Conservation (phyloP, 2,329 filamentous ascomycete species). For the Penicillium decumbens region DNA sequence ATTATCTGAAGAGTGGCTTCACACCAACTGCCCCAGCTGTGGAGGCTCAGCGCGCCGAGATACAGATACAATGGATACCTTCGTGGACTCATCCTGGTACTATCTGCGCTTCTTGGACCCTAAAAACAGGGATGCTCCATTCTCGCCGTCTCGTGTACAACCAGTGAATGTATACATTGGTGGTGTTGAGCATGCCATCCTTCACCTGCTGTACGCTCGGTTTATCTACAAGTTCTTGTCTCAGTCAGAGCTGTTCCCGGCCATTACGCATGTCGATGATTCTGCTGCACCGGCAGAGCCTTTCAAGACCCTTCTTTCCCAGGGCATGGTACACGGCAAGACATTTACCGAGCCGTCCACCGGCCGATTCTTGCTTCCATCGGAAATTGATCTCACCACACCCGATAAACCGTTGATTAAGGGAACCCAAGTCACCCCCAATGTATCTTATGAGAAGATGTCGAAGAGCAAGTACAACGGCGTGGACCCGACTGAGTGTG, state of each 20-base stretch:
- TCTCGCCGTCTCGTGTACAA: slow-evolving; percentile 56
- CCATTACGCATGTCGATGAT: slow-evolving; percentile 34
- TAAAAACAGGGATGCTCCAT: slow-evolving; percentile 57
- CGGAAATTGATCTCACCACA: slow-evolving; percentile 64
- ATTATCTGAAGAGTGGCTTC: slow-evolving; percentile 65
- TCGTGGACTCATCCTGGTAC: slow-evolving; percentile 95
- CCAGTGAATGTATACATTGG: slow-evolving; percentile 87
- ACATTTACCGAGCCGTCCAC: slow-evolving; percentile 71
- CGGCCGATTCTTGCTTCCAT: slow-evolving; percentile 70
- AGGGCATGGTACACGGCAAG: slow-evolving; percentile 90
- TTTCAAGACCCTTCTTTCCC: slow-evolving; percentile 75
- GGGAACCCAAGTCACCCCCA: slow-evolving; percentile 55
- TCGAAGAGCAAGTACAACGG: slow-evolving; percentile 93
- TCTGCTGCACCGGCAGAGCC: slow-evolving; percentile 57
- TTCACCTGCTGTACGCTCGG: slow-evolving; percentile 81
- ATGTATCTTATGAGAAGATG: slow-evolving; percentile 80
- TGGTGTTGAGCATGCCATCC: slow-evolving; percentile 83
- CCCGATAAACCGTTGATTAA: slow-evolving; percentile 57
- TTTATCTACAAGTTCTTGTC: slow-evolving; percentile 87
- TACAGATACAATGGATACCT: slow-evolving; percentile 94
- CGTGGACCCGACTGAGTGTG: slow-evolving; percentile 71
- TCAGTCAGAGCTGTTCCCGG: slow-evolving; percentile 42
- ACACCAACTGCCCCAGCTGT: slow-evolving; percentile 69
- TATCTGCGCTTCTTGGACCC: slow-evolving; percentile 75
- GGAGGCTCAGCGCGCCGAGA: slow-evolving; percentile 67